Conservation (phyloP, 192 early-diverging fungal genomes). For the Linnemannia exigua region DNA sequence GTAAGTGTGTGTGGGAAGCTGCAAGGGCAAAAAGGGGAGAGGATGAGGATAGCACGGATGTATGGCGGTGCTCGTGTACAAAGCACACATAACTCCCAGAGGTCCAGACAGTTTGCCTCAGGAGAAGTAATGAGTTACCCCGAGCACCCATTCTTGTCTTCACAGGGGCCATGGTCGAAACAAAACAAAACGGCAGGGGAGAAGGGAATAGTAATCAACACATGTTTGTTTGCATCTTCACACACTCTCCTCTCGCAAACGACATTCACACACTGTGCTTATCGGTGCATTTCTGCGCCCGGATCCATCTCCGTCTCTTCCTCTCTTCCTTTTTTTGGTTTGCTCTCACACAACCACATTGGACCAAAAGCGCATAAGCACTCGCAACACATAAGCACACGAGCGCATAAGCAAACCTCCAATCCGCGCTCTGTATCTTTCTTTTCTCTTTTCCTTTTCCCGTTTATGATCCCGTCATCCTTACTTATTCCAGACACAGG, state of each 20-base stretch:
- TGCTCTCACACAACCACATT: conserved; percentile 8
- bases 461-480: not conserved
- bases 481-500: not conserved
- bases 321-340: too few species aligned
- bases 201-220: not conserved
- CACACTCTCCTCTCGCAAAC: not conserved
- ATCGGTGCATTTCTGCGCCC: not conserved
- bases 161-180: not conserved
- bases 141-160: not conserved
- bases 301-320: not conserved
- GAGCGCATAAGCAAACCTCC: not conserved
- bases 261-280: not conserved
- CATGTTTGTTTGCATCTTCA: conserved; percentile 2
- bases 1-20: not conserved
- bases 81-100: too few species aligned
- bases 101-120: too few species aligned
- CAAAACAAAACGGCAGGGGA: not conserved
- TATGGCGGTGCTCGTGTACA: too few species aligned
- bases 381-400: not conserved
- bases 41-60: not conserved
- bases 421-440: not conserved
- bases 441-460: not conserved
- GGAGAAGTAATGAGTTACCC: not conserved
- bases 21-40: not conserved
- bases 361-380: not conserved